Evolutionary conservation across 2,329 filamentous ascomycete species (phyloP).

Genomic region (Arthrinium phaeospermum): DNA sequence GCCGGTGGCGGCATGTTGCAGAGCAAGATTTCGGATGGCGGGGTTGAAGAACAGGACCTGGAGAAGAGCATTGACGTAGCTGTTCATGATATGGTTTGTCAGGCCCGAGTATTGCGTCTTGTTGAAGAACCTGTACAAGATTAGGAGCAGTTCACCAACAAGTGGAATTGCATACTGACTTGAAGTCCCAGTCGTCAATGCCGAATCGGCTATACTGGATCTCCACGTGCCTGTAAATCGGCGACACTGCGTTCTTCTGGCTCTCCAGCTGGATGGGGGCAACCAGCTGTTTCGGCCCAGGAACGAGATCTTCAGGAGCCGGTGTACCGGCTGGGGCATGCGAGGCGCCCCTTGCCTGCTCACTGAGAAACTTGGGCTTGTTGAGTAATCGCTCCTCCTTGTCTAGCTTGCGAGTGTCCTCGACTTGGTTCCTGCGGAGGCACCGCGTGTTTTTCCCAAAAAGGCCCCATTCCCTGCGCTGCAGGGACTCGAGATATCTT

Average conservation of each 20-base stretch:
- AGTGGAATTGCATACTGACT: slow-evolving; percentile 54
- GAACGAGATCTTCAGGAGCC: slow-evolving; percentile 48
- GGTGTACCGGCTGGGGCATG: slow-evolving; percentile 50
- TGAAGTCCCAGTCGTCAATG: slow-evolving; percentile 99
- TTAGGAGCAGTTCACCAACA: slow-evolving; percentile 18
- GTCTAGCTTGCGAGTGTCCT: slow-evolving; percentile 68
- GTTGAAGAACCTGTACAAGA: slow-evolving; percentile 78
- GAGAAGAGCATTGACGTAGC: slow-evolving; percentile 90
- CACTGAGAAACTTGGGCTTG: slow-evolving; percentile 91
- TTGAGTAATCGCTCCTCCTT: slow-evolving; percentile 65
- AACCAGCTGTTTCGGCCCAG: slow-evolving; percentile 69
- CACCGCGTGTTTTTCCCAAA: slow-evolving; percentile 80
- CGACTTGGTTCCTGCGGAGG: slow-evolving; percentile 79
- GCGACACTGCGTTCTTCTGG: slow-evolving; percentile 79
- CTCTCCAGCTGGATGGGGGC: slow-evolving; percentile 74
- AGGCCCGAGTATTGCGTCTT: slow-evolving; percentile 89
- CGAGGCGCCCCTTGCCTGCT: slow-evolving; percentile 78
- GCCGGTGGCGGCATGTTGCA: slow-evolving; percentile 85
- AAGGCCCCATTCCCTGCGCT: slow-evolving; percentile 74
- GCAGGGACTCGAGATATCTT: slow-evolving; percentile 71
- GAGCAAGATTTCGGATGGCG: slow-evolving; percentile 81
- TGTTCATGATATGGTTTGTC: slow-evolving; percentile 96
- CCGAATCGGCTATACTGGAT: slow-evolving; percentile 99
- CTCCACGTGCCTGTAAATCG: slow-evolving; percentile 91
- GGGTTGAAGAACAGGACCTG: slow-evolving; percentile 93